phyloP scores from a whole-genome alignment of 768 basidiomycete genomes.

The Lentinula aciculospora region DNA sequence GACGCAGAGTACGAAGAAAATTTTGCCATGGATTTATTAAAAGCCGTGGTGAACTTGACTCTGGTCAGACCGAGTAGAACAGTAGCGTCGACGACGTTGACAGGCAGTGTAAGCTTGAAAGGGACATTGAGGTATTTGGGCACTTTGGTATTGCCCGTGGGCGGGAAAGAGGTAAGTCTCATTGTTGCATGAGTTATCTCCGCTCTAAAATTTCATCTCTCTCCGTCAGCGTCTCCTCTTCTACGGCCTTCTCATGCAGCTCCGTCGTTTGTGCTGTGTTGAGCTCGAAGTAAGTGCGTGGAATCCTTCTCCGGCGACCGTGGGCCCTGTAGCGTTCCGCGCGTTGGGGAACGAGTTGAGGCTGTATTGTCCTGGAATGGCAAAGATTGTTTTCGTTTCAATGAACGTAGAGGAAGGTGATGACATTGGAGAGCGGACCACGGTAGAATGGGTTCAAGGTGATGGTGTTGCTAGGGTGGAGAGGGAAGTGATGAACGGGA shows the following conservation, averaged over 20 bases:
- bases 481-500: slow-evolving; percentile 12
- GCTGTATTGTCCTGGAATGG: slow-evolving; percentile 50
- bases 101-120: slow-evolving; percentile 13
- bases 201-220: background rate
- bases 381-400: slow-evolving; percentile 51
- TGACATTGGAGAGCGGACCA: slow-evolving; percentile 50
- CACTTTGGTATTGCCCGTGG: slow-evolving; percentile 57
- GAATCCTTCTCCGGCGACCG: slow-evolving; percentile 46
- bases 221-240: slow-evolving; percentile 50
- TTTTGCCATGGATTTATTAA: slow-evolving; percentile 51
- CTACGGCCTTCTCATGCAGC: slow-evolving; percentile 52
- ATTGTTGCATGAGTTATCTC: background rate
- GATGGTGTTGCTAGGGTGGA: slow-evolving; percentile 22
- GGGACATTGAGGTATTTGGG: slow-evolving; percentile 48
- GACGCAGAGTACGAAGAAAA: slow-evolving; percentile 52
- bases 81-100: slow-evolving; percentile 21
- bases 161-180: slow-evolving; percentile 43
- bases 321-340: slow-evolving; percentile 42
- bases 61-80: slow-evolving; percentile 4
- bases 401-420: slow-evolving; percentile 10
- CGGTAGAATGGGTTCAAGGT: slow-evolving; percentile 25
- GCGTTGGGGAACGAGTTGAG: slow-evolving; percentile 57
- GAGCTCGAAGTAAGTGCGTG: slow-evolving; percentile 65
- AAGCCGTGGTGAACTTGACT: slow-evolving; percentile 24
- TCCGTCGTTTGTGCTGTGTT: slow-evolving; percentile 44